Evolutionary conservation across 139 green algal genomes (phyloP).

Genomic region (Coelastrella sp.): DNA sequence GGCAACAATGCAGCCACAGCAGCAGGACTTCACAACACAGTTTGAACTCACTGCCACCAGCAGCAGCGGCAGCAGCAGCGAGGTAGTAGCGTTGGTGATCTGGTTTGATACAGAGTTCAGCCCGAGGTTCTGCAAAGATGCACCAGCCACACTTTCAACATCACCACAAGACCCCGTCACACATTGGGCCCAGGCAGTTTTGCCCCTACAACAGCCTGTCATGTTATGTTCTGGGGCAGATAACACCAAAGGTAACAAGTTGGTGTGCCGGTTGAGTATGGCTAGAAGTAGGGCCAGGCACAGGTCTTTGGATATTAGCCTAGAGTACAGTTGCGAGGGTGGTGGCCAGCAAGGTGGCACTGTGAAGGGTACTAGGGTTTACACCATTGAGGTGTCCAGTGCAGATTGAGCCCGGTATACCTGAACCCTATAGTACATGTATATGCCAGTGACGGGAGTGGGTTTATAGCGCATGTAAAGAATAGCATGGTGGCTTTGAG

Average conservation of each 20-base stretch:
- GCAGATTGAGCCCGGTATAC: not conserved
- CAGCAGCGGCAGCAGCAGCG: slow-evolving; percentile 20
- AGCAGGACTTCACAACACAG: slow-evolving; percentile 90
- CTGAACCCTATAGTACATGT: not conserved
- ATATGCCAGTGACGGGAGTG: too few relatives aligned
- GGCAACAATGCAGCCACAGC: slow-evolving; percentile 71
- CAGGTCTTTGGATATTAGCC: slow-evolving; percentile 81
- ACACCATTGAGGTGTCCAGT: slow-evolving; percentile 30
- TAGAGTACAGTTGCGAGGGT: slow-evolving; percentile 25
- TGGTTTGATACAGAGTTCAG: slow-evolving; percentile 97
- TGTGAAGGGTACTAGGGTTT: not conserved
- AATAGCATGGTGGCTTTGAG: too few relatives aligned
- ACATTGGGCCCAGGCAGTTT: slow-evolving; percentile 96
- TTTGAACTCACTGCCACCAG: slow-evolving; percentile 61
- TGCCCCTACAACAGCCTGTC: slow-evolving; percentile 79
- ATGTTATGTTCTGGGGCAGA: slow-evolving; percentile 42
- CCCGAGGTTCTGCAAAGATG: slow-evolving; percentile 84
- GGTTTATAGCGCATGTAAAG: too few relatives aligned
- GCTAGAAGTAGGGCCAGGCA: slow-evolving; percentile 66
- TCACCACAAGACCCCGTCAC: slow-evolving; percentile 76
- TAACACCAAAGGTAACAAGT: not conserved
- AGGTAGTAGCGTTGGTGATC: slow-evolving; percentile 82
- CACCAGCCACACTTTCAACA: slow-evolving; percentile 86
- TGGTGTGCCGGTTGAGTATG: slow-evolving; percentile 83
- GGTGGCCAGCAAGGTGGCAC: not conserved